Percentiles rank a stretch among this genome's conserved stretches.
These are phyloP conservation scores for Curvularia verruculosa DNA, from an alignment of 2,329 filamentous ascomycete genomes.

Conservation along the genomic window DNA sequence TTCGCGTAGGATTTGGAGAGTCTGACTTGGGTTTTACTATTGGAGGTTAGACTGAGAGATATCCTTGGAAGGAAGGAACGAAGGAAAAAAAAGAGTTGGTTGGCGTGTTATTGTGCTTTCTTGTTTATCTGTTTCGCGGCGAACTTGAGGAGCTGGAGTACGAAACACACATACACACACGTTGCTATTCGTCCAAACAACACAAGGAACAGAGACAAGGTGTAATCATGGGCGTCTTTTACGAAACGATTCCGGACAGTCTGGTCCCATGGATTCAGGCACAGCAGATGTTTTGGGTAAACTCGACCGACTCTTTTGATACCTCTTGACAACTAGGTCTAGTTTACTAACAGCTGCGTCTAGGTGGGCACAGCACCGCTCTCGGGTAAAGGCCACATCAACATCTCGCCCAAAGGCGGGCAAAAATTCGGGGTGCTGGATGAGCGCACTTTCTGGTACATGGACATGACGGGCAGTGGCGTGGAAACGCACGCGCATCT, in stretches of 20 bases:
- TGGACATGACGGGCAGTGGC: conserved; percentile 53
- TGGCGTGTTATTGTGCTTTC: too few relatives aligned
- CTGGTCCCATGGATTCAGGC: conserved; percentile 51
- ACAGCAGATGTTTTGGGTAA: conserved; percentile 54
- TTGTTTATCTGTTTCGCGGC: too few relatives aligned
- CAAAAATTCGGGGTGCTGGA: conserved; percentile 46
- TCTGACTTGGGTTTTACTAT: too few relatives aligned
- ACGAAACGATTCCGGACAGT: conserved; percentile 50
- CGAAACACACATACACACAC: too few relatives aligned
- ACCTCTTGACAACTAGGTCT: too few relatives aligned
- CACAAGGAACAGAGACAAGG: neutral
- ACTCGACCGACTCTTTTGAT: too few relatives aligned
- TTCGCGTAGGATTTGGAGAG: too few relatives aligned
- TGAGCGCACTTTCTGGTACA: conserved; percentile 50
- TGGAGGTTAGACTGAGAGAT: too few relatives aligned
- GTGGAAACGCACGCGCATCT: conserved; percentile 54
- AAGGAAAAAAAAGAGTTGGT: too few relatives aligned
- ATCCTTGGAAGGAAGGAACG: too few relatives aligned
- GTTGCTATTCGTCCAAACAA: too few relatives aligned
- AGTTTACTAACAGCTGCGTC: neutral
- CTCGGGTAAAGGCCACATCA: conserved; percentile 51
- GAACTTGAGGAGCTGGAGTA: too few relatives aligned
- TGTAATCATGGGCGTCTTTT: conserved; percentile 52
- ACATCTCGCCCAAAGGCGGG: conserved; percentile 55
- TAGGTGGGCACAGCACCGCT: conserved; percentile 49